Evolutionary conservation across 1,284 basidiomycete genomes (phyloP), one percentile per base, ranked within the genome.

Genomic region (Hortiboletus rubellus): DNA sequence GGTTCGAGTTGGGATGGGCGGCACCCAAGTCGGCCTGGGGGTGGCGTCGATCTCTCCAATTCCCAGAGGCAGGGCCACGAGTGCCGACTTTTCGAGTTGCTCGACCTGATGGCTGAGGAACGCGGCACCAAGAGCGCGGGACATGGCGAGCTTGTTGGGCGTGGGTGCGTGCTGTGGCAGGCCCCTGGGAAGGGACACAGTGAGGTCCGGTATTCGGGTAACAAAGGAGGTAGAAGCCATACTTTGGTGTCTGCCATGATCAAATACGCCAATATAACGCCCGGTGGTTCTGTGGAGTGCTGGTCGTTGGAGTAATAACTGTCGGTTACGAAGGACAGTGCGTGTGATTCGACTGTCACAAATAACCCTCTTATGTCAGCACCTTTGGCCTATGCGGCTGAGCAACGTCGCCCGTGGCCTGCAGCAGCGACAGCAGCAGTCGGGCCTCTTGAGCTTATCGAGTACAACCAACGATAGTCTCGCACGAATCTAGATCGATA

Each of bases 61-160:
- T 84, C 3, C 80, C 82, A 1, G 80, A 76, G 15, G 76, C 73
- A 27, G 79, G 74, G n/a, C 79, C 80, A 44, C 74, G 77, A 3
- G 76, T 74, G n/a, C 86, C 1, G 84, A 78, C 71, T 87, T 88
- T 75, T 91, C 90, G 54, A 92, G 82, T 65, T 91, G 87, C 63
- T 91, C 87, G 44, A 92, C 90, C 66, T 92, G 88, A 62, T 92
- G 89, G 63, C 81, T 88, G 54, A 92, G 79, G 72, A 92, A 92
- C 4, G 90, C 90, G 36, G 90, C 89, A 18, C 90, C 90, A 40
- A 92, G 82, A 0, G 91, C 89, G 60, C 85, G 83, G 55, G 90
- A 91, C 87, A 92, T 88, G 54, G 87, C 88, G 44, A 87, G 68
- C 70, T 87, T 87, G 72, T 81, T 83, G 45, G 70, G 55, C 6